Evolutionary conservation across 148 eudicot species (phyloP).

Genomic region (Silene conica): DNA sequence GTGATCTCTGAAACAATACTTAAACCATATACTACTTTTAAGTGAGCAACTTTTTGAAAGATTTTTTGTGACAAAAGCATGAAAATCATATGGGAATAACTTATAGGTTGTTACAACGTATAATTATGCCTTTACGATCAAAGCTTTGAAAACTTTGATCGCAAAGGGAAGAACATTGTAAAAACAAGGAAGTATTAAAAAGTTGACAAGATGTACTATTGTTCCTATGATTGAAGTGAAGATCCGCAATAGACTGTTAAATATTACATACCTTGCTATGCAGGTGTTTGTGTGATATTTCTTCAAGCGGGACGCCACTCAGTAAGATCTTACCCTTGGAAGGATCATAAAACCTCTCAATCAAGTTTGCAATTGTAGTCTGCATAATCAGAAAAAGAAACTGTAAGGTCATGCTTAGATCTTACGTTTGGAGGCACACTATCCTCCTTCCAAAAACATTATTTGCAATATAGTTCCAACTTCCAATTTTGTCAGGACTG

Average conservation of each 20-base stretch:
- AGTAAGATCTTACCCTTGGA: conserved; percentile 69
- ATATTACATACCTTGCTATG: conserved; percentile 79
- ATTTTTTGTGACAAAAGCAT: no score
- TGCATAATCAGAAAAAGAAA: conserved; percentile 30
- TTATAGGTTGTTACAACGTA: not conserved
- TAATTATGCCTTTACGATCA: not conserved
- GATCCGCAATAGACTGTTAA: no score
- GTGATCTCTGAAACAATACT: no score
- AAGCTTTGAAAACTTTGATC: not conserved
- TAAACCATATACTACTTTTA: not conserved
- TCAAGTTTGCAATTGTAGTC: conserved; percentile 94
- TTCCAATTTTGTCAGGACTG: not conserved
- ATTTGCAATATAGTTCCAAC: not conserved
- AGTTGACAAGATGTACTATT: not conserved
- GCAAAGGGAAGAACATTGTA: not conserved
- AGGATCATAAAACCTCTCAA: conserved; percentile 86
- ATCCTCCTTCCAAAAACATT: not conserved
- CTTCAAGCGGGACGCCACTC: conserved; percentile 68
- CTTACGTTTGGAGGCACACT: no score
- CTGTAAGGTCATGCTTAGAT: conserved; percentile 12
- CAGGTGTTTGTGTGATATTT: conserved; percentile 69
- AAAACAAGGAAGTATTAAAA: not conserved
- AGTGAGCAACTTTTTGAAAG: no score
- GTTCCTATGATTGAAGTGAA: not conserved
- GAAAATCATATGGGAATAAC: not conserved